A percentile compares a stretch with the other conserved stretches of the same genome.
These are phyloP conservation scores for Pelargonium australe DNA, from an alignment of 441 rosid genomes.

Conservation along the genomic window DNA sequence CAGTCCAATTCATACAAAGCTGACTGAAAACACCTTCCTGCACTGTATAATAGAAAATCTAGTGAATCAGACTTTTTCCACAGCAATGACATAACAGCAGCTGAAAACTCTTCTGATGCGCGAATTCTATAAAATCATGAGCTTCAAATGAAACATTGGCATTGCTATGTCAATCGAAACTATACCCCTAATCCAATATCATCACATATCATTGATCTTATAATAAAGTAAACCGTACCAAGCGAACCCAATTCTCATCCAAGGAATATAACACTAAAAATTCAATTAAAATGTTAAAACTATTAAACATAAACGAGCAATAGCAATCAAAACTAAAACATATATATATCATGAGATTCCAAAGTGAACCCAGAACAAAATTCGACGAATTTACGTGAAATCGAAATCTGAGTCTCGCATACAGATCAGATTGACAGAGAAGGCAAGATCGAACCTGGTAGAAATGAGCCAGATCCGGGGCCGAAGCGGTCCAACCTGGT, in stretches of 20 bases:
- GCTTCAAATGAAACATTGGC: too few relatives aligned
- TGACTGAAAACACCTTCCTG: background rate
- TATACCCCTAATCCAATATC: too few relatives aligned
- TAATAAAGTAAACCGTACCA: too few relatives aligned
- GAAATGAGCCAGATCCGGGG: background rate
- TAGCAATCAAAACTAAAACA: too few relatives aligned
- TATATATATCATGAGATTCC: background rate
- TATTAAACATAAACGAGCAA: too few relatives aligned
- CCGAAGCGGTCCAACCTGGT: too few relatives aligned
- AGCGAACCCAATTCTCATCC: too few relatives aligned
- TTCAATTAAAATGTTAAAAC: too few relatives aligned
- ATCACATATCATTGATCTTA: too few relatives aligned
- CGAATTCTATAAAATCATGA: background rate
- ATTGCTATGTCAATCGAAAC: too few relatives aligned
- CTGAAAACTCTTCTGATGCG: background rate
- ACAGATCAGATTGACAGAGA: background rate
- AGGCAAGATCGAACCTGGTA: background rate
- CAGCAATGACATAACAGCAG: background rate
- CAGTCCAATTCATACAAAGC: conserved; percentile 8
- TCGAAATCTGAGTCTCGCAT: background rate
- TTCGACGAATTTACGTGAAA: background rate
- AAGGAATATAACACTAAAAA: too few relatives aligned
- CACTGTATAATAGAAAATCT: background rate
- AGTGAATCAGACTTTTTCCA: background rate
- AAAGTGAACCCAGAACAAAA: background rate